Conservation (phyloP, 768 basidiomycete species). For the Trametes elegans region DNA sequence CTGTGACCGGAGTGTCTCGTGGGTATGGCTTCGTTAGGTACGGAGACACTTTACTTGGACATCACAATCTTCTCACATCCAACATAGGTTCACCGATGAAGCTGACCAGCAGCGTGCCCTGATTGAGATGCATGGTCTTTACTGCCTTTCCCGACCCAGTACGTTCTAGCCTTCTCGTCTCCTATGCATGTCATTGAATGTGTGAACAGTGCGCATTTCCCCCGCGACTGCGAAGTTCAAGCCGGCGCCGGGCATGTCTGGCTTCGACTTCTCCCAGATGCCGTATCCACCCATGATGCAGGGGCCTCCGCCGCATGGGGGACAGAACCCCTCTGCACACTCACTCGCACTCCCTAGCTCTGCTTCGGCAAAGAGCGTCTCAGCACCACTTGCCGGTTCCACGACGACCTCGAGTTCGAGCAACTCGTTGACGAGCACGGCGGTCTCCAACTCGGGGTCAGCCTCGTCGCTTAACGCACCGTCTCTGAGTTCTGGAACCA, state of each 20-base stretch:
- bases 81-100: constrained; percentile 79
- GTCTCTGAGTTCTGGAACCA: constrained; percentile 35
- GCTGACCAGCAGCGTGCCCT: constrained; percentile 86
- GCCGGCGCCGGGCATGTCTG: constrained; percentile 43
- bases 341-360: constrained; percentile 47
- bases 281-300: constrained; percentile 39
- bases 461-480: constrained; percentile 35
- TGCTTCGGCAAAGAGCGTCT: constrained; percentile 60
- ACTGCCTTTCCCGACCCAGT: constrained; percentile 89
- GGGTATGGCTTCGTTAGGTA: constrained; percentile 93
- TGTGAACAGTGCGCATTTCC: constrained; percentile 75
- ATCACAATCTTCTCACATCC: constrained; percentile 16
- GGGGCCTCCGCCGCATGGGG: constrained; percentile 10
- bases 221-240: constrained; percentile 89
- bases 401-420: constrained; percentile 21
- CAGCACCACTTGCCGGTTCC: constrained; percentile 60
- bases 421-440: constrained; percentile 24
- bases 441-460: constrained; percentile 41
- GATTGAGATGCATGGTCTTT: constrained; percentile 89
- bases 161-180: constrained; percentile 31
- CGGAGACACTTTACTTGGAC: constrained; percentile 19
- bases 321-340: constrained; percentile 43
- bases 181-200: constrained; percentile 22
- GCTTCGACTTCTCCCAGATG: constrained; percentile 39
- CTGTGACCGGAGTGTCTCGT: constrained; percentile 82